Conservation (phyloP, 306 rosid species). For the Spatholobus suberectus region DNA sequence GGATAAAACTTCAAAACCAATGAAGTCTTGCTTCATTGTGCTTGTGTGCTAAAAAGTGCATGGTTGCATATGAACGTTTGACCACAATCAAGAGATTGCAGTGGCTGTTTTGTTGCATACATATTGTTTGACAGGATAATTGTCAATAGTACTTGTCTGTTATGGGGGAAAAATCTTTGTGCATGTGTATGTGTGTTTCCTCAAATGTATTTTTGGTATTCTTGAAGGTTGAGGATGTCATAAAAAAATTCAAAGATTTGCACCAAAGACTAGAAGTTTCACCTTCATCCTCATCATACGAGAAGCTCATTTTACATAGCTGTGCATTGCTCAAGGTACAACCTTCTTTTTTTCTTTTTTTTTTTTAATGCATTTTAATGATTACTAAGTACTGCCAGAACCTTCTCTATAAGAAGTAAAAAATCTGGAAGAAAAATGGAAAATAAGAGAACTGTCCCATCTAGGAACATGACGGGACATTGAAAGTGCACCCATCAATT, state of each 20-base stretch:
- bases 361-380: conserved; percentile 22
- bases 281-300: conserved; percentile 70
- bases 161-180: background rate
- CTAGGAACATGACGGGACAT: background rate
- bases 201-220: conserved; percentile 40
- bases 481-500: conserved; percentile 13
- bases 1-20: background rate
- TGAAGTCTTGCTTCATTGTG: background rate
- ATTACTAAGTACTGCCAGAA: conserved; percentile 24
- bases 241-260: conserved; percentile 63
- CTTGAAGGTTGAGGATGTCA: conserved; percentile 82
- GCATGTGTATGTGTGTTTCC: background rate
- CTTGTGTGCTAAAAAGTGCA: background rate
- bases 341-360: conserved; percentile 20
- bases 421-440: conserved; percentile 29
- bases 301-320: conserved; percentile 68
- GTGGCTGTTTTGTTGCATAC: conserved; percentile 18
- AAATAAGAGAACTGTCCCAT: background rate
- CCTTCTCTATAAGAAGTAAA: conserved; percentile 14
- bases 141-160: background rate
- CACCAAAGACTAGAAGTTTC: conserved; percentile 63
- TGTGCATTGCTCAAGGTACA: conserved; percentile 74
- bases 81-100: background rate
- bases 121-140: conserved; percentile 33
- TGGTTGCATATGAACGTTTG: conserved; percentile 16